These are phyloP conservation scores for Aspergillus sclerotioniger DNA, from an alignment of 495 filamentous ascomycete genomes.

Conservation along the genomic window DNA sequence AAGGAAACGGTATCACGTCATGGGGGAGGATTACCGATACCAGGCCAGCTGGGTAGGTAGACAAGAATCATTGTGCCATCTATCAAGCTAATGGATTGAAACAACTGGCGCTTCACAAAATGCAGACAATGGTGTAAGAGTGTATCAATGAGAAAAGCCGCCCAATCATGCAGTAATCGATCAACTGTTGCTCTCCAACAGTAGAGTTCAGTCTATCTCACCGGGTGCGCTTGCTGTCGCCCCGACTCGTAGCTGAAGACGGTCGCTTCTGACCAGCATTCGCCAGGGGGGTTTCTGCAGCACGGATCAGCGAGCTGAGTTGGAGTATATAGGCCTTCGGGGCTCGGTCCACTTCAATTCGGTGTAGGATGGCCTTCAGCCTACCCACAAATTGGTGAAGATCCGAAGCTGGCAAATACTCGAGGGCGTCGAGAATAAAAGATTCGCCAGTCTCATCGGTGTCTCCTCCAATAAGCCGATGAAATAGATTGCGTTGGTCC, in stretches of 20 bases:
- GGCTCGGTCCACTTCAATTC: conserved; percentile 40
- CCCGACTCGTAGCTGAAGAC: conserved; percentile 26
- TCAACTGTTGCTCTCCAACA: conserved; percentile 2
- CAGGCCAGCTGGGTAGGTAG: conserved; percentile 1
- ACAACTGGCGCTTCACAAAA: not conserved
- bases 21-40: not conserved
- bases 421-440: conserved; percentile 47
- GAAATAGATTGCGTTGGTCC: conserved; percentile 50
- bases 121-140: conserved; percentile 14
- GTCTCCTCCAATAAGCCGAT: conserved; percentile 42
- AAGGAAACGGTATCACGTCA: not conserved
- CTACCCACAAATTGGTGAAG: conserved; percentile 32
- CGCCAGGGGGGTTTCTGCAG: conserved; percentile 26
- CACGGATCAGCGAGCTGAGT: conserved; percentile 30
- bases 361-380: conserved; percentile 36
- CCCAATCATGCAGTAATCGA: not conserved
- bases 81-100: not conserved
- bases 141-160: conserved; percentile 6
- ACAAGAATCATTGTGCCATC: not conserved
- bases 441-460: conserved; percentile 33
- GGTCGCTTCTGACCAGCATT: conserved; percentile 37
- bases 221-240: conserved; percentile 36
- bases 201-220: too few species aligned
- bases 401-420: conserved; percentile 31
- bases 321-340: conserved; percentile 37